Percentiles rank a stretch among this genome's conserved stretches.
phyloP scores from a whole-genome alignment of 2,329 filamentous ascomycete species.

The Beauveria asiatica region DNA sequence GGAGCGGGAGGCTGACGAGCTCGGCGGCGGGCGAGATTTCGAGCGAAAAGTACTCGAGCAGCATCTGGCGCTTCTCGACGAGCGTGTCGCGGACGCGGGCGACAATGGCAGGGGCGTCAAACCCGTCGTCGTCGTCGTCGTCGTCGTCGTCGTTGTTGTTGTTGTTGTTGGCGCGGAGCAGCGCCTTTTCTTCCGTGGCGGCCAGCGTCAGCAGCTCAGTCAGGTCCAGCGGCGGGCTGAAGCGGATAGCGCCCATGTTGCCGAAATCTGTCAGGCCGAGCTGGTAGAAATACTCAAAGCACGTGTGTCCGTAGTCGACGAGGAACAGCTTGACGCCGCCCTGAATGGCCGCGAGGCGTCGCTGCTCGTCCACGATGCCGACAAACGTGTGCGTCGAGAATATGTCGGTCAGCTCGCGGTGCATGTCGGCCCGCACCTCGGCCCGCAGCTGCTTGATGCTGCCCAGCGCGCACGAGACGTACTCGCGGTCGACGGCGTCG shows the following conservation, averaged over 20 bases:
- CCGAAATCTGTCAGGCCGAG: constrained; percentile 89
- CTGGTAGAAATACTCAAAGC: constrained; percentile 92
- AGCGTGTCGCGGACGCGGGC: constrained; percentile 59
- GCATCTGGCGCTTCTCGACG: constrained; percentile 71
- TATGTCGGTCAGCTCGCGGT: constrained; percentile 77
- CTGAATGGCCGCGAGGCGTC: constrained; percentile 86
- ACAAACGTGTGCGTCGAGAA: constrained; percentile 88
- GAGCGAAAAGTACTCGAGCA: constrained; percentile 85
- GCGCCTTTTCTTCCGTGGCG: constrained; percentile 57
- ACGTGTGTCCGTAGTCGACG: constrained; percentile 82
- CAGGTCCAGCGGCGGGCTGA: constrained; percentile 67
- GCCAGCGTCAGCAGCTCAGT: constrained; percentile 63
- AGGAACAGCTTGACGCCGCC: constrained; percentile 86
- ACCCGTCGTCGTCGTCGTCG: constrained; percentile 39
- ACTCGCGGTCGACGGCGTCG: constrained; percentile 60
- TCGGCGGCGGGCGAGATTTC: constrained; percentile 72
- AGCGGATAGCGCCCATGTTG: constrained; percentile 80
- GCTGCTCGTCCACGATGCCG: constrained; percentile 78
- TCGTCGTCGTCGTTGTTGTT: constrained; percentile 35
- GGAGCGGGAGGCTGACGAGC: constrained; percentile 68
- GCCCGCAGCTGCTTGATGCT: constrained; percentile 80
- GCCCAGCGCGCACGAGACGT: constrained; percentile 63
- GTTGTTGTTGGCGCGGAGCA: constrained; percentile 22
- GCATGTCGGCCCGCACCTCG: constrained; percentile 70
- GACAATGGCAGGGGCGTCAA: constrained; percentile 59